Base-by-base conservation (phyloP, 2,329 filamentous ascomycete genomes). In the Ascomycota sp. region DNA sequence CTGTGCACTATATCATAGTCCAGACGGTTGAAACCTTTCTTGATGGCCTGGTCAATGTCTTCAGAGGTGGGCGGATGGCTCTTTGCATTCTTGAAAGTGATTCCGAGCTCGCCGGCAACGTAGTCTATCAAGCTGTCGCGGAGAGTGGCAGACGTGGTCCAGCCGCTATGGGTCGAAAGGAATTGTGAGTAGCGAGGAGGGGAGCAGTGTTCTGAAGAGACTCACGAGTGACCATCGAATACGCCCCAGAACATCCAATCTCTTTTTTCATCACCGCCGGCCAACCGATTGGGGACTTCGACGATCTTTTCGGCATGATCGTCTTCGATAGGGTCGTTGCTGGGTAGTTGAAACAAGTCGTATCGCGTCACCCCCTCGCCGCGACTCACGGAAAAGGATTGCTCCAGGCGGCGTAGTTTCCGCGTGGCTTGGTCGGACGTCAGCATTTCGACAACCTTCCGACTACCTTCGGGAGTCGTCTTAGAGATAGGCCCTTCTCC, bases 231-330 rank as follows among this genome's bases (percentile, higher is more conserved):
- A 1, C 89, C 89, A 47, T 98, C 89, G 52, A 95, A 98, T 12
- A 98, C 85, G 33, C 85, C 89, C 89, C 91, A 98, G 52, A 98
- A 98, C 83, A 95, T 95, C 89, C 89, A 98, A 53, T 98, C 91
- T 36, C 69, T 80, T 34, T 26, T 24, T 9, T 63, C 50, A 22
- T 48, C 42, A 15, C 45, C 43, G 17, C 43, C 45, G 22, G 37
- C 43, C 54, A 47, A 65, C 55, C 43, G 65, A 31, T 65, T 64
- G 4, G 81, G 77, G 7, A 94, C 71, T 52, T 95, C 81, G 28
- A 98, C 82, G 44, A 95, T 94, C 65, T 93, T 92, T 57, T 98
- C 89, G 30, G 85, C 80, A 47, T 98, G 89, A 47, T 98, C 91
- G 46, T 98, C 89, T 56, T 98, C 89, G 34, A 98, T 98, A 0